Conservation (phyloP, 1,284 basidiomycete species). For the Fistulina hepatica region DNA sequence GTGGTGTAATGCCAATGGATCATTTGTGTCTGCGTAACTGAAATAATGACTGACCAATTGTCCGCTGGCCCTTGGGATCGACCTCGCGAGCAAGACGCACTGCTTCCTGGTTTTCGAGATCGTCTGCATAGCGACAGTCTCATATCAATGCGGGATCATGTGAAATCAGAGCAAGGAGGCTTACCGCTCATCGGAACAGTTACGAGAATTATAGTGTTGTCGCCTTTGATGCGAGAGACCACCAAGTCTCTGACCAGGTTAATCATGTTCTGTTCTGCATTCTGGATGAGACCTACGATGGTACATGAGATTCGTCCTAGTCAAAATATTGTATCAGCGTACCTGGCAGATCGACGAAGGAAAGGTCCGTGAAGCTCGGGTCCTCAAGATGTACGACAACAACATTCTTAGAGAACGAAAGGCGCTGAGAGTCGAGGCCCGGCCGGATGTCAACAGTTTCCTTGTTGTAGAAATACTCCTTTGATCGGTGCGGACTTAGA, state of each 20-base stretch:
- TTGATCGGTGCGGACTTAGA: slow-evolving; percentile 30
- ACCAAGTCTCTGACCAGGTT: slow-evolving; percentile 37
- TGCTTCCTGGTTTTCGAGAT: slow-evolving; percentile 54
- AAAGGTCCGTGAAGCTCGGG: slow-evolving; percentile 34
- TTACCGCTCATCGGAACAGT: slow-evolving; percentile 52
- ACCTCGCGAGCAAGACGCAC: slow-evolving; percentile 39
- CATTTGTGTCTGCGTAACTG: neutral
- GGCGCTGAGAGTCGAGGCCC: slow-evolving; percentile 17
- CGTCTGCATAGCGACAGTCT: too few species aligned
- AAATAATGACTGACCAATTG: slow-evolving; percentile 35
- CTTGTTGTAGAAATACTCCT: slow-evolving; percentile 26
- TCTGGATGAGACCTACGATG: slow-evolving; percentile 43
- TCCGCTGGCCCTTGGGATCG: slow-evolving; percentile 43
- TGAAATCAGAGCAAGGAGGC: slow-evolving; percentile 4
- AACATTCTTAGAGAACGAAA: slow-evolving; percentile 45
- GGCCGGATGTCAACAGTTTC: slow-evolving; percentile 22
- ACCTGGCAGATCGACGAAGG: slow-evolving; percentile 47
- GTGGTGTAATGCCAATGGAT: neutral
- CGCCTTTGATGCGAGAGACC: slow-evolving; percentile 31
- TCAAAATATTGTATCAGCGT: neutral
- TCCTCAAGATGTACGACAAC: slow-evolving; percentile 30
- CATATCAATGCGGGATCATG: neutral
- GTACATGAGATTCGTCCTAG: slow-evolving; percentile 1
- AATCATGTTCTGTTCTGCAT: slow-evolving; percentile 33
- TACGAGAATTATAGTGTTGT: slow-evolving; percentile 45